Percentiles rank a stretch among this genome's conserved stretches.
Conservation (phyloP, 2,329 filamentous ascomycete genomes). For the Colletotrichum sp. region DNA sequence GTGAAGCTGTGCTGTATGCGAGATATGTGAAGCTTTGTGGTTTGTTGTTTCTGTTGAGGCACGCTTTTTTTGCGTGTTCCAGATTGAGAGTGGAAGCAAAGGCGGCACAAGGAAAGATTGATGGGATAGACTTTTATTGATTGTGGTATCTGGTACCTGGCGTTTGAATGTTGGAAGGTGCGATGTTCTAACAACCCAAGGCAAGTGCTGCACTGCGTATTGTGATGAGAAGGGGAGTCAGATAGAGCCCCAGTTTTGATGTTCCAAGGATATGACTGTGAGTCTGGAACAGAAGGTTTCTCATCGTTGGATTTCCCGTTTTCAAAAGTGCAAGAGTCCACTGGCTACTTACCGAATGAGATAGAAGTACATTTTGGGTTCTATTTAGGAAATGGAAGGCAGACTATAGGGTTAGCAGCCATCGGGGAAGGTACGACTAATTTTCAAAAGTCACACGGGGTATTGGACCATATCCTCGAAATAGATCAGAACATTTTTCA, state of each 20-base stretch:
- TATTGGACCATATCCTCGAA: fast-evolving
- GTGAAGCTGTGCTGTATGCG: neutral
- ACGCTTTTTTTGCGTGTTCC: neutral
- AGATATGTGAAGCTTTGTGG: neutral
- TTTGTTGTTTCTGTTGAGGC: neutral
- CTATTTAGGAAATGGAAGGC: neutral
- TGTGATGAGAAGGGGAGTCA: too few relatives aligned
- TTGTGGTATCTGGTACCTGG: too few relatives aligned
- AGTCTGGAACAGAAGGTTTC: neutral
- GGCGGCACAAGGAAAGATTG: fast-evolving
- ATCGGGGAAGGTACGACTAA: neutral
- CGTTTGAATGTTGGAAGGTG: neutral
- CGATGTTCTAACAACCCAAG: neutral
- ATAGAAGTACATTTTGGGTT: neutral
- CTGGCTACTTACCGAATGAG: too few relatives aligned
- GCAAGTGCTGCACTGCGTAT: neutral
- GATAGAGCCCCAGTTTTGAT: neutral
- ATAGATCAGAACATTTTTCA: fast-evolving
- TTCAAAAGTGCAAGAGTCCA: too few relatives aligned
- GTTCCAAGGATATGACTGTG: neutral
- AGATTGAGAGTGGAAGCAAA: neutral
- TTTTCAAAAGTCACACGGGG: neutral
- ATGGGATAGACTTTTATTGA: neutral
- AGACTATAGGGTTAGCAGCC: neutral
- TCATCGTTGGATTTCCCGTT: too few relatives aligned